Evolutionary conservation across 345 rosid species (phyloP).

Genomic region (Euphorbia pulcherrima): DNA sequence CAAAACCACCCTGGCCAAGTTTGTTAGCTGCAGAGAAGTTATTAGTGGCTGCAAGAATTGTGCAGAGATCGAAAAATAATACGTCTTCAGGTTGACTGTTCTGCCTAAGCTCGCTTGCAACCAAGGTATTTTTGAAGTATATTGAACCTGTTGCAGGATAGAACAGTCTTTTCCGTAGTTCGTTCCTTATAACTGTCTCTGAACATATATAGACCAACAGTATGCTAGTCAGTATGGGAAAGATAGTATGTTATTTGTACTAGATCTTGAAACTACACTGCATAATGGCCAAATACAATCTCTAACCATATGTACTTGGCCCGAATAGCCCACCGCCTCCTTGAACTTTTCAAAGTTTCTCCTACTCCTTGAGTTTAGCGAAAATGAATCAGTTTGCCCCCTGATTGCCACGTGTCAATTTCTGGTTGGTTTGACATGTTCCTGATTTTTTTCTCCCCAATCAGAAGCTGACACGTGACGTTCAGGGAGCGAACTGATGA

Average conservation of each 20-base stretch:
- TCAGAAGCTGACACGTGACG: too few relatives aligned
- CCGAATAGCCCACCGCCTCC: too few relatives aligned
- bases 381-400: too few relatives aligned
- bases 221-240: neutral
- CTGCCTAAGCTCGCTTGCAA: neutral
- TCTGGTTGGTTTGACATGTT: too few relatives aligned
- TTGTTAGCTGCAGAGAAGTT: conserved; percentile 24
- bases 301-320: too few relatives aligned
- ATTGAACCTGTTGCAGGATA: neutral
- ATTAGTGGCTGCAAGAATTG: conserved; percentile 25
- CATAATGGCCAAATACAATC: too few relatives aligned
- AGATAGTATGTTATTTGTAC: neutral
- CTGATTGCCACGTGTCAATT: too few relatives aligned
- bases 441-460: too few relatives aligned
- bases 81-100: conserved; percentile 1
- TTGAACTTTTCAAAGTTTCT: too few relatives aligned
- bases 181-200: neutral
- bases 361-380: too few relatives aligned
- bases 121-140: neutral
- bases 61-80: conserved; percentile 7
- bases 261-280: neutral
- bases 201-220: neutral
- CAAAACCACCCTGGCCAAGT: conserved; percentile 42
- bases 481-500: too few relatives aligned
- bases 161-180: neutral